Conservation (phyloP, 164 flowering plant genomes). For the Nymphaea thermarum region DNA sequence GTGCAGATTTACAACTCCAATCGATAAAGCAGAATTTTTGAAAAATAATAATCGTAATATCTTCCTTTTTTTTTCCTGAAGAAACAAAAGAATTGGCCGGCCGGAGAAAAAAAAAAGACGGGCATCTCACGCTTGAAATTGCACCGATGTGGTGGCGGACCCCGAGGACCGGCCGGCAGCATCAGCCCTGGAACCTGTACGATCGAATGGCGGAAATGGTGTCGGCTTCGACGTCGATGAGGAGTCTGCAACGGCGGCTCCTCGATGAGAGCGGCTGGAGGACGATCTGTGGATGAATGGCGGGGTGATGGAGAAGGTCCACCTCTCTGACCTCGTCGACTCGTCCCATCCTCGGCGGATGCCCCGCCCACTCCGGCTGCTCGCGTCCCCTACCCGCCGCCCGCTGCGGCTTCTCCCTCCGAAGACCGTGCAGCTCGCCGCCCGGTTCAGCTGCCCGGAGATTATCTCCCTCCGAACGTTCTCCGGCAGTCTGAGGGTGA, state of each 20-base stretch:
- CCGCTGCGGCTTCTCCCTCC: conserved; percentile 10
- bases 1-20: too few relatives aligned
- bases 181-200: conserved; percentile 4
- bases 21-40: too few relatives aligned
- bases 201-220: background rate
- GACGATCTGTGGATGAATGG: conserved; percentile 31
- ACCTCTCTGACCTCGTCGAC: conserved; percentile 27
- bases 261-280: conserved; percentile 29
- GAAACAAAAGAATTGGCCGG: too few relatives aligned
- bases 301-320: conserved; percentile 37
- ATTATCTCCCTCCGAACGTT: background rate
- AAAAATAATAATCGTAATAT: too few relatives aligned
- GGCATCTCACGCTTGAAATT: too few relatives aligned
- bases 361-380: conserved; percentile 1
- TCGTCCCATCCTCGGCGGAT: conserved; percentile 22
- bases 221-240: background rate
- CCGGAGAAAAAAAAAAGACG: too few relatives aligned
- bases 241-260: conserved; percentile 7
- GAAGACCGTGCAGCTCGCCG: too few relatives aligned
- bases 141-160: too few relatives aligned
- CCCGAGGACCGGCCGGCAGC: background rate
- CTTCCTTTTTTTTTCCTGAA: too few relatives aligned
- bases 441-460: too few relatives aligned
- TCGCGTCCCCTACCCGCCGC: conserved; percentile 21
- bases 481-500: conserved; percentile 45